Percentiles rank a stretch among this genome's conserved stretches.
phyloP scores from a whole-genome alignment of 495 filamentous ascomycete genomes.

The Hypoxylon rickii region DNA sequence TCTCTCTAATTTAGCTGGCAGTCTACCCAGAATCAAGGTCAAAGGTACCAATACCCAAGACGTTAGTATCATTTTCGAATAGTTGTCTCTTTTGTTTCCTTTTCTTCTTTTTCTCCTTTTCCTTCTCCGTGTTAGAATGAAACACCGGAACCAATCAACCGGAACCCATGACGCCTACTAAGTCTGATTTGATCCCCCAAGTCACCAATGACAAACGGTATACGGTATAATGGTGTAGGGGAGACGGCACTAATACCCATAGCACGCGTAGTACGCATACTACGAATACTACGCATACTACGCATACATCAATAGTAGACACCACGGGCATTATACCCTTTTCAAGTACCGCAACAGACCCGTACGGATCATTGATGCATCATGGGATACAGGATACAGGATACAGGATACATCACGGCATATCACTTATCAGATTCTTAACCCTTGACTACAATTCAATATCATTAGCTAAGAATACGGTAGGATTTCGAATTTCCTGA shows the following conservation, averaged over 20 bases:
- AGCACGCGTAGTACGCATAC: neutral
- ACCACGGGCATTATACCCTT: too few relatives aligned
- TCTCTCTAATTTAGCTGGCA: too few relatives aligned
- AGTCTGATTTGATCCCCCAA: neutral
- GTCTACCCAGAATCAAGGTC: too few relatives aligned
- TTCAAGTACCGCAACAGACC: too few relatives aligned
- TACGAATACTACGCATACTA: neutral
- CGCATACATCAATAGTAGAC: neutral
- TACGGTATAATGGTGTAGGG: neutral
- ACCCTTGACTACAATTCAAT: neutral
- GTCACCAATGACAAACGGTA: neutral
- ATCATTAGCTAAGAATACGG: neutral
- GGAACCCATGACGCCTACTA: neutral
- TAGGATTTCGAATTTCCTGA: too few relatives aligned
- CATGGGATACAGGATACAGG: too few relatives aligned
- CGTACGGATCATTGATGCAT: too few relatives aligned
- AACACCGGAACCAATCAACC: slow-evolving; percentile 11
- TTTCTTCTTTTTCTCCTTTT: slow-evolving; percentile 5
- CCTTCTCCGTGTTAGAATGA: slow-evolving; percentile 11
- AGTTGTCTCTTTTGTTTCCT: too few relatives aligned
- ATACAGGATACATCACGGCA: too few relatives aligned
- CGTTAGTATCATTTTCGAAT: too few relatives aligned
- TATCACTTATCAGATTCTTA: neutral
- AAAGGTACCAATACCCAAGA: too few relatives aligned
- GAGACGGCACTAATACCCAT: neutral